A percentile compares a stretch with the other conserved stretches of the same genome.
Conservation (phyloP, 1,284 basidiomycete species). For the Macrocystidia cucumis region DNA sequence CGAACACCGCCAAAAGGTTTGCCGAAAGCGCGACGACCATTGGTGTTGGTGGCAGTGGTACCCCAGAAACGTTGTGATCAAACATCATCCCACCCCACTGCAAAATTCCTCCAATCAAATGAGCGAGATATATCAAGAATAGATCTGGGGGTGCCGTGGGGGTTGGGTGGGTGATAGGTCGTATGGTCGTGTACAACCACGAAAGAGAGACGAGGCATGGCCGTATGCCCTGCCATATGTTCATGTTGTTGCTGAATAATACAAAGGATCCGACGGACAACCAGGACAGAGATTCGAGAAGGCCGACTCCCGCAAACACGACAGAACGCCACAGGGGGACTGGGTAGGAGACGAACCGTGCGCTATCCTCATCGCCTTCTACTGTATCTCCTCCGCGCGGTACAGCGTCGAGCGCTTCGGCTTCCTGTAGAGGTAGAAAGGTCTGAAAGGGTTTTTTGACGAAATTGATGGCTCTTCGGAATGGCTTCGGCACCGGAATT, state of each 20-base stretch:
- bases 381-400: constrained; percentile 14
- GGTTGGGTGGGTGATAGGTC: constrained; percentile 29
- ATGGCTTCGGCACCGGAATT: constrained; percentile 18
- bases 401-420: constrained; percentile 37
- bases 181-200: constrained; percentile 50
- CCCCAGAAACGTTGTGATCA: constrained; percentile 28
- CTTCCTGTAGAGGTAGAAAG: constrained; percentile 52
- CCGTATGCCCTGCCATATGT: constrained; percentile 21
- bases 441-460: constrained; percentile 31
- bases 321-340: constrained; percentile 50
- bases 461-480: constrained; percentile 22
- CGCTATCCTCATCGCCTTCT: constrained; percentile 12
- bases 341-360: constrained; percentile 14
- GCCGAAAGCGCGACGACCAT: constrained; percentile 24
- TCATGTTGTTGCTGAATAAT: constrained; percentile 21
- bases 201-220: constrained; percentile 36
- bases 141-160: constrained; percentile 44
- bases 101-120: constrained; percentile 34
- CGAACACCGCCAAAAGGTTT: constrained; percentile 33
- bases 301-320: constrained; percentile 39
- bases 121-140: constrained; percentile 39
- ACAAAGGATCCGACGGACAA: constrained; percentile 36
- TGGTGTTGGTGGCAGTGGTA: constrained; percentile 26
- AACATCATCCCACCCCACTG: constrained; percentile 42
- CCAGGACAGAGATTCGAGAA: constrained; percentile 44